A percentile compares a stretch with the other conserved stretches of the same genome.
phyloP scores from a whole-genome alignment of 805 yeast species.

The Myxozyma udenii region DNA sequence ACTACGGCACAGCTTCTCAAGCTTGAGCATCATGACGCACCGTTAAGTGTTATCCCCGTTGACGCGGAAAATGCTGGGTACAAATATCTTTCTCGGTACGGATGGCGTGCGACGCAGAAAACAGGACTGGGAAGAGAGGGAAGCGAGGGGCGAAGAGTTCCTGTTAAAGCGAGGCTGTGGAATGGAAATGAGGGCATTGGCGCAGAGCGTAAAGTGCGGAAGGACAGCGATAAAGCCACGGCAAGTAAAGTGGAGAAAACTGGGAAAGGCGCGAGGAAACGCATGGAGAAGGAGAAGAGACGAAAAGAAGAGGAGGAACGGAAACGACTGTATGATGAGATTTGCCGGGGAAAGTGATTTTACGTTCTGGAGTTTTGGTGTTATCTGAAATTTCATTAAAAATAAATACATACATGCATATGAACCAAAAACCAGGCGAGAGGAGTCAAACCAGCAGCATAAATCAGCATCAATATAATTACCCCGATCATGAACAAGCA shows the following conservation, averaged over 20 bases:
- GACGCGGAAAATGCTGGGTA: slow-evolving; percentile 18
- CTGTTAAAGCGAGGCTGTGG: slow-evolving; percentile 12
- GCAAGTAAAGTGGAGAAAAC: not conserved
- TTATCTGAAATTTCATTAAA: too few species aligned
- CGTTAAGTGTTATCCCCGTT: slow-evolving; percentile 19
- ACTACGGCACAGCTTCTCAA: slow-evolving; percentile 17
- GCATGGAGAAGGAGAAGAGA: slow-evolving; percentile 1
- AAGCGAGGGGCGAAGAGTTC: slow-evolving; percentile 25
- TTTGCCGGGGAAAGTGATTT: slow-evolving; percentile 8
- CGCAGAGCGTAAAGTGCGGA: slow-evolving; percentile 4
- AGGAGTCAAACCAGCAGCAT: too few species aligned
- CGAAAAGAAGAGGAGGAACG: slow-evolving; percentile 11
- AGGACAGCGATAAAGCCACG: not conserved
- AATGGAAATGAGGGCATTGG: slow-evolving; percentile 23
- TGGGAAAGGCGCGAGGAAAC: slow-evolving; percentile 1
- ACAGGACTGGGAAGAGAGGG: slow-evolving; percentile 24
- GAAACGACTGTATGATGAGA: slow-evolving; percentile 10
- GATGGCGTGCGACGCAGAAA: slow-evolving; percentile 26
- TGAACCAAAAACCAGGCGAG: too few species aligned
- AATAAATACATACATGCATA: not conserved
- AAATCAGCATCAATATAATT: too few species aligned
- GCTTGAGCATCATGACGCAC: slow-evolving; percentile 17
- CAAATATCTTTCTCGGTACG: slow-evolving; percentile 20
- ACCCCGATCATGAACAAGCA: too few species aligned
- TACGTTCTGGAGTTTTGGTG: too few species aligned